These are phyloP conservation scores for Dendrostoma leiphaemia DNA, from an alignment of 2,329 filamentous ascomycete species.

Conservation along the genomic window DNA sequence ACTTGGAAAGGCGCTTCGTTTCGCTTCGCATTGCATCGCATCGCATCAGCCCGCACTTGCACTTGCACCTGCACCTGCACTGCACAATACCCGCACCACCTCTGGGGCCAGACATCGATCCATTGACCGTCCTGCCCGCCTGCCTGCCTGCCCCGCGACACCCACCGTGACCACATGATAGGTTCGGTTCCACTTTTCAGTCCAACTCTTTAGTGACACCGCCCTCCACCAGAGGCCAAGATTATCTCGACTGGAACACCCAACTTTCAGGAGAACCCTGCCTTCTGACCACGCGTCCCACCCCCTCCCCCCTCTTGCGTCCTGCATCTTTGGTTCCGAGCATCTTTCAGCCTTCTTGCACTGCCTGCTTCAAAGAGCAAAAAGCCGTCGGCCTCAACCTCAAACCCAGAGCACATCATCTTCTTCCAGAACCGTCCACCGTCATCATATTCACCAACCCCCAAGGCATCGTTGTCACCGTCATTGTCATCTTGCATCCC, in stretches of 20 bases:
- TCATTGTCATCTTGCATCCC: neutral
- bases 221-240: neutral
- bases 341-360: neutral
- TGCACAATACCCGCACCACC: neutral
- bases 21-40: no score
- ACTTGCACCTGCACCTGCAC: neutral
- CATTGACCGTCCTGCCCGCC: neutral
- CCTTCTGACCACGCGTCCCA: slow-evolving; percentile 6
- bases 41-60: neutral
- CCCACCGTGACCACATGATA: neutral
- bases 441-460: neutral
- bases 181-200: no score
- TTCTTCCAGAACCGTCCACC: neutral
- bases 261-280: slow-evolving; percentile 11
- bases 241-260: neutral
- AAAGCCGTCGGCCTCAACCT: neutral
- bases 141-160: neutral
- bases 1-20: no score
- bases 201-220: no score
- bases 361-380: neutral
- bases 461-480: neutral
- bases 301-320: neutral
- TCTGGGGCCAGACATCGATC: no score
- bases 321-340: neutral
- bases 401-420: neutral